Base-by-base conservation (phyloP, 2,329 filamentous ascomycete genomes). In the Exophiala mesophila region DNA sequence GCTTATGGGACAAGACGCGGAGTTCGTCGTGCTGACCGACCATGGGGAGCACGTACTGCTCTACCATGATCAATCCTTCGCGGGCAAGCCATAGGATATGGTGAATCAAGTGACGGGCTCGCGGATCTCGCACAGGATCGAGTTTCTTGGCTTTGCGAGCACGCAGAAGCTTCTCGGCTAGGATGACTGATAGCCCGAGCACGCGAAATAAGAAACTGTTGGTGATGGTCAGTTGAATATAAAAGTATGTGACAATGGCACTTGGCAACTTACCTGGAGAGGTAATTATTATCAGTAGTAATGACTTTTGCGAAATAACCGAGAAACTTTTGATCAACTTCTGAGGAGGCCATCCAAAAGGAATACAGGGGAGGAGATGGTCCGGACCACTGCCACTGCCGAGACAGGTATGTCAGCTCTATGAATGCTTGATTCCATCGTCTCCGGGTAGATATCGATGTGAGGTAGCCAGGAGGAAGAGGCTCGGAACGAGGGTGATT, bases 251-350 rank as follows among this genome's bases (percentile, higher is more conserved):
- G n/a, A n/a, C n/a, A 18, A 15, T 31, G 4, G 13, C 18, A n/a
- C 26, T 5, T 4, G 17, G 26, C n/a, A 10, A n/a, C 47, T 46
- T 44, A 54, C 53, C 77, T 77, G 5, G 85, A 85, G 33, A 97
- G 77, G 13, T 89, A 73, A 3, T 85, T 82, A 59, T 90, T 92
- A 55, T 86, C 82, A 47, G 77, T 70, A 60, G 83, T 81, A 55
- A 88, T 88, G 49, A 81, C 76, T 66, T 82, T 85, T 62, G 92
- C 90, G 62, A 95, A 82, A 61, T 81, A 83, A 68, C 88, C 88
- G 59, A 98, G 76, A 67, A 94, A 95, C 70, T 97, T 98, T 70
- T 95, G 89, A 65, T 98, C 92, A 50, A 97, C 88, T 68, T 95
- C 88, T 48, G 88, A 92, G 62, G 89, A 92, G 69, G 92, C 92